phyloP scores from a whole-genome alignment of 768 basidiomycete genomes.

The Tulasnella sp. region DNA sequence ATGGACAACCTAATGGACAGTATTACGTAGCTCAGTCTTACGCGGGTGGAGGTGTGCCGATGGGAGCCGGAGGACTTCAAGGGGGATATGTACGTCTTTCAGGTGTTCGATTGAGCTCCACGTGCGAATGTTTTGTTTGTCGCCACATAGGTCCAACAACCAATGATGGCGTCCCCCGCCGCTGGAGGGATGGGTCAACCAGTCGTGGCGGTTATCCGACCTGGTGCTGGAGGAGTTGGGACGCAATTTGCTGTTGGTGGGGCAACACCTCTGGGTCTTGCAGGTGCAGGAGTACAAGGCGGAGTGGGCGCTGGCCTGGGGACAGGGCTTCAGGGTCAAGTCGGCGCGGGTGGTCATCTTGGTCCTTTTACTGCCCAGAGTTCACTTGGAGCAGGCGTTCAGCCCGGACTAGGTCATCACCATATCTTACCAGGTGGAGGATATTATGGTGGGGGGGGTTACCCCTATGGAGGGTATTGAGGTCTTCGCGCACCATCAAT shows the following conservation, averaged over 20 bases:
- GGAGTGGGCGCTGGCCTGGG: background rate
- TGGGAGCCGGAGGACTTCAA: no score
- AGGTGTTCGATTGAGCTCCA: background rate
- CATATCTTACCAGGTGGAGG: background rate
- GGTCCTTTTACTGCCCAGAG: background rate
- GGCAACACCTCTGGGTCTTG: background rate
- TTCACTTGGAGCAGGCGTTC: background rate
- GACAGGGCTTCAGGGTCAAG: background rate
- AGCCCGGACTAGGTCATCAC: background rate
- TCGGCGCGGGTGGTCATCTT: background rate
- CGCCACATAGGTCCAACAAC: background rate
- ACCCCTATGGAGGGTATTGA: conserved; percentile 6
- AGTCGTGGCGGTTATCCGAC: background rate
- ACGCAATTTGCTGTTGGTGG: conserved; percentile 1
- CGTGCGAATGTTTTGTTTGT: background rate
- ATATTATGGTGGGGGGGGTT: background rate
- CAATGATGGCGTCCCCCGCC: background rate
- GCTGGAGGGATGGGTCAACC: background rate
- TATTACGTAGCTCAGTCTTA: background rate
- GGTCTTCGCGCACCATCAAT: background rate
- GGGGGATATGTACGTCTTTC: conserved; percentile 3
- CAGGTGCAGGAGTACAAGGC: background rate
- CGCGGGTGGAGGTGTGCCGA: background rate
- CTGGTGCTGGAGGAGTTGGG: background rate
- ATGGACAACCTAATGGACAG: background rate